Evolutionary conservation across 192 early-diverging fungal genomes (phyloP), one percentile per base, ranked within the genome.

Genomic region (Borealophlyctis nickersoniae): DNA sequence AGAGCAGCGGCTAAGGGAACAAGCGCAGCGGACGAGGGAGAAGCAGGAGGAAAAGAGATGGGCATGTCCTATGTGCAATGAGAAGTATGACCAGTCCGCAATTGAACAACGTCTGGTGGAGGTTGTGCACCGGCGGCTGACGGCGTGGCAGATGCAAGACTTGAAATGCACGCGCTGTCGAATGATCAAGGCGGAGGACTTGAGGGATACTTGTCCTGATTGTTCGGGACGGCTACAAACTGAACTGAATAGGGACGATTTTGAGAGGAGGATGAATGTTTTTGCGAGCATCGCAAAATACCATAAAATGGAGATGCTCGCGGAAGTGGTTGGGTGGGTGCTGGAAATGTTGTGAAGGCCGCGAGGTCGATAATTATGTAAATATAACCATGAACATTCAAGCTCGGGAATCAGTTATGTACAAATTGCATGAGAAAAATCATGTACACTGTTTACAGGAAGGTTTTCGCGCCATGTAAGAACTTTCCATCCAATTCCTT

Each of bases 131-230:
- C 70, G 73, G 7, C 76, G 80, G 35, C 27, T 93, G 27, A 69
- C 83, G 59, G 81, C 84, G 3, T 96, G 88, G 79, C 94, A 98
- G 73, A 77, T 89, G 54, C 96, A 98, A 73, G 94, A 96, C 55
- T 56, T 94, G 49, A 77, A 79, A 26, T 98, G 96, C 70, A 61
- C 70, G 16, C 89, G 89, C 53, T 98, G 96, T 56, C 77, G 84
- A 11, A 65, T 83, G 66, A 86, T 95, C 54, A 93, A 91, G 58
- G 82, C 81, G 11, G 89, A 93, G 50, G 89, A 93, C 49, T 62
- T 97, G 63, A 70, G 81, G 14, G 57, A 78, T 4, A 79, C 87
- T 61, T 97, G 94, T 66, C 71, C 85, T 4, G 51, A 61, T 4
- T 97, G 94, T 62, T 83, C 87, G 0, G 89, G 89, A 27, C 67